phyloP scores from a whole-genome alignment of 2,329 filamentous ascomycete genomes.

The Botryotinia globosa region DNA sequence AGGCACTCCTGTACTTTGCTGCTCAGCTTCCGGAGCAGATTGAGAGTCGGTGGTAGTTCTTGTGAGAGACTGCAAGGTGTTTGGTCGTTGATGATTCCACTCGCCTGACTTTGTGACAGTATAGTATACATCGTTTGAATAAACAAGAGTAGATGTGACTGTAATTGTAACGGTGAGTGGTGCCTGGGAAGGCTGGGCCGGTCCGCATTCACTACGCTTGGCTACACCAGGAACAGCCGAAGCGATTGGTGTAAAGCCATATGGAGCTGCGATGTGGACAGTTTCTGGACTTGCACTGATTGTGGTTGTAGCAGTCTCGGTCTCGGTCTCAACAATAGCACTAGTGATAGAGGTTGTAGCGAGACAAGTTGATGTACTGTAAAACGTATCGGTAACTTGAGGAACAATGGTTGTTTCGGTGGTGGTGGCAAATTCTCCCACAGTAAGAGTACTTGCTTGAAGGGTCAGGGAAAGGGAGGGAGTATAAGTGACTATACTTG shows the following conservation, averaged over 20 bases:
- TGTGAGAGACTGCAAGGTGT: slow-evolving; percentile 1
- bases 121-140: not conserved
- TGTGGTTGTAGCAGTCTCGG: not conserved
- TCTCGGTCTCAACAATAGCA: not conserved
- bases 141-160: not conserved
- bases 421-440: not conserved
- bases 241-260: not conserved
- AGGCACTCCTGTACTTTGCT: not conserved
- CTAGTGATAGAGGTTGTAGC: not conserved
- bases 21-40: not conserved
- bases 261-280: not conserved
- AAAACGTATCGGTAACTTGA: slow-evolving; percentile 1
- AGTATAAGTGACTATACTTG: slow-evolving; percentile 2
- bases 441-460: not conserved
- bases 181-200: not conserved
- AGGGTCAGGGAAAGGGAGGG: not conserved
- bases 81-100: not conserved
- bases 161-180: not conserved
- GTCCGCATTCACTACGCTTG: slow-evolving; percentile 1
- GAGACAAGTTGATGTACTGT: not conserved
- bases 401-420: not conserved
- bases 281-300: not conserved
- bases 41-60: not conserved
- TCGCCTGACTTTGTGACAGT: not conserved
- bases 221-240: not conserved